These are phyloP conservation scores for Sequoia sempervirens DNA, from an alignment of 75 land plant species.

Conservation along the genomic window DNA sequence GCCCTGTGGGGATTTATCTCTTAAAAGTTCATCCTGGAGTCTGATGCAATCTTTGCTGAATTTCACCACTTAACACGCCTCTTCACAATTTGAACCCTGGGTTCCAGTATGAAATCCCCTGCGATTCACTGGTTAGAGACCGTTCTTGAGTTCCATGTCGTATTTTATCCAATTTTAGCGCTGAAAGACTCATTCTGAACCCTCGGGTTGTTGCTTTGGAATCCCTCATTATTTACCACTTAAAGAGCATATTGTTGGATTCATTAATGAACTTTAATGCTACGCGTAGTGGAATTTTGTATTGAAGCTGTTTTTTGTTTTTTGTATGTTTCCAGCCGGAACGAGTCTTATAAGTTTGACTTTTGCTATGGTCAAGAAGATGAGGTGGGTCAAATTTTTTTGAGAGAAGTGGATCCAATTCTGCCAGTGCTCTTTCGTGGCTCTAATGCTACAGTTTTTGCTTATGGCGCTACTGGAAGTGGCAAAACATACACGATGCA, in stretches of 20 bases:
- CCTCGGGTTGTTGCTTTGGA: neutral
- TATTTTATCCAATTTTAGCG: neutral
- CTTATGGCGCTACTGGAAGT: conserved; percentile 92
- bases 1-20: neutral
- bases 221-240: neutral
- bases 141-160: neutral
- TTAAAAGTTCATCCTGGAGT: neutral
- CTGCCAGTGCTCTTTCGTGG: conserved; percentile 74
- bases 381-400: conserved; percentile 46
- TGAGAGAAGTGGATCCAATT: conserved; percentile 56
- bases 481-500: conserved; percentile 94
- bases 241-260: neutral
- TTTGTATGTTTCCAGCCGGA: conserved; percentile 36
- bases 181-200: neutral
- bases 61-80: neutral
- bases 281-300: neutral
- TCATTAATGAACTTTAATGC: neutral
- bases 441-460: conserved; percentile 75
- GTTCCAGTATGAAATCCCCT: neutral
- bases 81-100: neutral
- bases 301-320: neutral
- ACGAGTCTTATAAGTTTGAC: conserved; percentile 72
- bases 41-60: neutral
- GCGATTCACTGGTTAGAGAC: neutral
- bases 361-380: conserved; percentile 67